These are phyloP conservation scores for Phytophthora kernoviae DNA, from an alignment of 352 stramenopile genomes.

Conservation along the genomic window DNA sequence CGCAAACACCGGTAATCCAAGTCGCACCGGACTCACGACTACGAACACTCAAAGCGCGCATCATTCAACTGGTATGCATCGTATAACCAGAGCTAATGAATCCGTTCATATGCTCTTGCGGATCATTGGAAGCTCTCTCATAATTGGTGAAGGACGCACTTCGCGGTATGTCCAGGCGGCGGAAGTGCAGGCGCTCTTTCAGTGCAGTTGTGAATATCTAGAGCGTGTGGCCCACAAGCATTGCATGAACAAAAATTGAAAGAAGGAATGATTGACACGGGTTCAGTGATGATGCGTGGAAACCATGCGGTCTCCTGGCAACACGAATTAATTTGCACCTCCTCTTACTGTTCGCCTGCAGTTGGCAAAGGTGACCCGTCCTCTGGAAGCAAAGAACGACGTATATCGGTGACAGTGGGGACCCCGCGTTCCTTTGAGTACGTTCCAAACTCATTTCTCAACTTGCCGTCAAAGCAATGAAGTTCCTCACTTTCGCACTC, in stretches of 20 bases:
- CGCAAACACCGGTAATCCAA: slow-evolving; percentile 18
- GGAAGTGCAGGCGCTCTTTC: background rate
- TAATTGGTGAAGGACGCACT: background rate
- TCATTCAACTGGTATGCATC: background rate
- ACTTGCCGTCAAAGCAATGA: slow-evolving; percentile 21
- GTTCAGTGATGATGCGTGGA: slow-evolving; percentile 9
- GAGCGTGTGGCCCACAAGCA: background rate
- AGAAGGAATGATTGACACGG: background rate
- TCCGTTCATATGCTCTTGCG: slow-evolving; percentile 23
- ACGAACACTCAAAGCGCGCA: background rate
- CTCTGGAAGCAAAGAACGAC: slow-evolving; percentile 4
- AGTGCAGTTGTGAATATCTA: background rate
- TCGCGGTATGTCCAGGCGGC: too few species aligned
- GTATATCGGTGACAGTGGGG: too few species aligned
- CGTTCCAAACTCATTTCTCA: slow-evolving; percentile 13
- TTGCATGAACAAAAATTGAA: background rate
- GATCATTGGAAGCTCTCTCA: slow-evolving; percentile 9
- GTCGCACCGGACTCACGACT: background rate
- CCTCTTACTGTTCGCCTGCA: slow-evolving; percentile 12
- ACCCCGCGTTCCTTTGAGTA: too few species aligned
- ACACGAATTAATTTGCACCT: slow-evolving; percentile 1
- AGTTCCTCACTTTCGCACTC: slow-evolving; percentile 19
- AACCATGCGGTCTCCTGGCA: slow-evolving; percentile 16
- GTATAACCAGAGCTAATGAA: slow-evolving; percentile 1
- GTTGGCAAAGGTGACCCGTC: slow-evolving; percentile 12